Evolutionary conservation across 805 yeast genomes (phyloP), one percentile per base, ranked within the genome.

Genomic region (Saccharomycopsis fodiens): DNA sequence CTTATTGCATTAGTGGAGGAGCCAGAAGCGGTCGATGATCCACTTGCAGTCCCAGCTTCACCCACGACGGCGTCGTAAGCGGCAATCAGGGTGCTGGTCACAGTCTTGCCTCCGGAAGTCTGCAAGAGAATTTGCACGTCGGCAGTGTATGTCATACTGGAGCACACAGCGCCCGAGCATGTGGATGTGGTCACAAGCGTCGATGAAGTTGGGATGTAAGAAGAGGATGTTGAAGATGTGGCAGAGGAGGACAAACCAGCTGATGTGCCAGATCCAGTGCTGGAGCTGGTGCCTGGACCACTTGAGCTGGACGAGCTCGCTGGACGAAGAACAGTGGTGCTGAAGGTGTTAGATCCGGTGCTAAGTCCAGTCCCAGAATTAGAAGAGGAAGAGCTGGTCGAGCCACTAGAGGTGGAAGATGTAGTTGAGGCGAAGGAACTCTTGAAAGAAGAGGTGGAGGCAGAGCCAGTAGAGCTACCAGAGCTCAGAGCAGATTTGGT

Each of bases 161-260:
- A 10, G 36, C 59, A 56, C n/a, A 22, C 44, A 38, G 49, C 31
- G 16, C 51, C 35, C 13, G 51, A 41, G 46, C 59, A 56, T 35
- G 56, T 47, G n/a, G 58, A 54, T 35, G 53, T 32, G n/a, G 58
- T 54, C 35, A 32, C 20, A 17, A 10, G 5, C 8, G 36, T 17
- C 19, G 20, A 15, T 5, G 36, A 32, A 32, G 20, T n/a, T 29
- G 12, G 32, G n/a, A 12, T 29, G 32, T n/a, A n/a, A n/a, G n/a
- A n/a, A n/a, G n/a, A n/a, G n/a, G n/a, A n/a, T n/a, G n/a, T n/a
- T n/a, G n/a, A n/a, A n/a, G n/a, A n/a, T n/a, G n/a, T n/a, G n/a
- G n/a, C n/a, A n/a, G n/a, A n/a, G n/a, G n/a, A n/a, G n/a, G n/a
- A n/a, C n/a, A n/a, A n/a, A n/a, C n/a, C n/a, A n/a, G n/a, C n/a